Percentiles rank a stretch among this genome's conserved stretches.
phyloP scores from a whole-genome alignment of 768 basidiomycete genomes.

The Antrodiella citrinella region DNA sequence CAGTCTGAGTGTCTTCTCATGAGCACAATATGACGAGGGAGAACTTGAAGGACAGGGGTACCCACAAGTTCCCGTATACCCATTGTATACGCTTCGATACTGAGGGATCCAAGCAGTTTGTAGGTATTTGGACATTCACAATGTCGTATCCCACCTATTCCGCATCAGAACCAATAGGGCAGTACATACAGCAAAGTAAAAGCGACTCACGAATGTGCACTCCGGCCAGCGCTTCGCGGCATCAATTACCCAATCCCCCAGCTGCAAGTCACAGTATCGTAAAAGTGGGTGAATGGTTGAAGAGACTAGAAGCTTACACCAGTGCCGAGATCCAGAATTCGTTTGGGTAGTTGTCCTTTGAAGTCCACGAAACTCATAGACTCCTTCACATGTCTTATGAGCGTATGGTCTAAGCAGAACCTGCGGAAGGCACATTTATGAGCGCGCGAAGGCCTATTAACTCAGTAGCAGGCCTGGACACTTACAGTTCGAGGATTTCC shows the following conservation, averaged over 20 bases:
- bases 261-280: constrained; percentile 26
- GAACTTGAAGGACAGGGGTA: constrained; percentile 13
- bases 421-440: constrained; percentile 4
- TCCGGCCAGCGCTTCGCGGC: constrained; percentile 65
- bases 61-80: constrained; percentile 73
- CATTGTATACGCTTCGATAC: constrained; percentile 56
- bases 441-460: constrained; percentile 1
- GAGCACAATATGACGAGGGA: not conserved
- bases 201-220: constrained; percentile 49
- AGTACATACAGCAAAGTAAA: not conserved
- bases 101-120: constrained; percentile 39
- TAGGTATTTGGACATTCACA: constrained; percentile 63
- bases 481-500: constrained; percentile 61
- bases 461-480: constrained; percentile 8
- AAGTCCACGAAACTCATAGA: constrained; percentile 56
- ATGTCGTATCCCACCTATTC: constrained; percentile 71
- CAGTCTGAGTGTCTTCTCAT: constrained; percentile 34
- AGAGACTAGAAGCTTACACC: constrained; percentile 40
- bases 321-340: constrained; percentile 63
- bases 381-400: constrained; percentile 33
- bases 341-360: constrained; percentile 38
- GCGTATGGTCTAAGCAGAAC: constrained; percentile 9
- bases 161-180: not conserved
- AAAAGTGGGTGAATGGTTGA: not conserved
- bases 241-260: constrained; percentile 64